Conservation (phyloP, 106 monocot genomes). For the Allium fistulosum region DNA sequence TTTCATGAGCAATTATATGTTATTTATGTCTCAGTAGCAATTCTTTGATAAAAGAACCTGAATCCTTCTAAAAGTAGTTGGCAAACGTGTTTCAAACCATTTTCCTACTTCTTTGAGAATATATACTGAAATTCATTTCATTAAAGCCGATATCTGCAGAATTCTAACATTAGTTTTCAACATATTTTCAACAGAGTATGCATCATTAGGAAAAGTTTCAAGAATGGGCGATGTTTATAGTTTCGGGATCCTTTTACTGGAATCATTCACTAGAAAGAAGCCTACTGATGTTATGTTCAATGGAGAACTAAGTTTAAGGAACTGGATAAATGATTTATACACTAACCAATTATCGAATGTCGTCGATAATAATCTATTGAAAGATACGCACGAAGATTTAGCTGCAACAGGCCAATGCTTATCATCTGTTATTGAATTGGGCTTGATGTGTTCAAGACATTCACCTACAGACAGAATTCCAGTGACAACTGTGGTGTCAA, state of each 20-base stretch:
- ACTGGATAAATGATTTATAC: conserved; percentile 9
- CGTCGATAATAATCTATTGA: conserved; percentile 3
- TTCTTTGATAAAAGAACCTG: background rate
- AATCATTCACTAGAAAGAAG: conserved; percentile 14
- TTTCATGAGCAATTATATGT: no score
- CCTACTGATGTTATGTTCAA: conserved; percentile 19
- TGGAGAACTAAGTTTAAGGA: conserved; percentile 12
- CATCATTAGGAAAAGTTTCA: conserved; percentile 3
- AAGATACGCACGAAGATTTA: background rate
- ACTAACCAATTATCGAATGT: conserved; percentile 4
- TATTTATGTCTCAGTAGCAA: no score
- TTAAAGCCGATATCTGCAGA: background rate
- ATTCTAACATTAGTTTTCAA: background rate
- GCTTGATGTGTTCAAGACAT: background rate
- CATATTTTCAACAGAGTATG: conserved; percentile 9
- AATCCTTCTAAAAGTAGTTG: background rate
- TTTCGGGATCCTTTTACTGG: conserved; percentile 18
- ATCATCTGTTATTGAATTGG: background rate
- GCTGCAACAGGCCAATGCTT: background rate
- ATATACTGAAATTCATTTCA: background rate
- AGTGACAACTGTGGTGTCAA: background rate
- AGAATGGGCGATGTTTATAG: conserved; percentile 20
- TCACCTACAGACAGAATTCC: background rate
- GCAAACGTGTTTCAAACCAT: no score
- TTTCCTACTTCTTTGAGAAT: no score